Base-by-base conservation (phyloP, 352 stramenopile species). In the Phytopythium sindhum region DNA sequence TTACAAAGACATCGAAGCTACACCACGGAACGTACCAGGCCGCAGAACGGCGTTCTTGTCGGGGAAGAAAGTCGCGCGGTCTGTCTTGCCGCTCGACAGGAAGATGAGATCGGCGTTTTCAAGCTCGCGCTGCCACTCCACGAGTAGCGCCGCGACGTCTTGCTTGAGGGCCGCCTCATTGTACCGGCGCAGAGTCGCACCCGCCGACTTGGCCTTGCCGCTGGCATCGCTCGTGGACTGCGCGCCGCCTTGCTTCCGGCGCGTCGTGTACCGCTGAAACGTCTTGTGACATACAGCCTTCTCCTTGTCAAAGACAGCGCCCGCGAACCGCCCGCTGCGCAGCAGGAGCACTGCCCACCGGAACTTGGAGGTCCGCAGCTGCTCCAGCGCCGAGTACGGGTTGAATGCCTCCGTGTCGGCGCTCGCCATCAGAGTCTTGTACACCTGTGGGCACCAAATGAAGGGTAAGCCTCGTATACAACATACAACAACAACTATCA, bases 181-280 rank as follows among this genome's bases (percentile, higher is more conserved):
- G 62, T 96, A 96, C 52, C 95, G 76, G 62, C 95, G 83, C 54
- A 98, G 72, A 64, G 97, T 97, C 11, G 93, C 88, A 47, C 95
- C 95, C 2, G 97, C 88, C 0, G 89, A 97, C 66, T 98, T 98
- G 42, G 93, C 89, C 60, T 97, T 97, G 14, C 86, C 86, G 12
- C 77, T 67, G 1, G 69, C 74, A 61, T 98, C 95, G 51, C 95
- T 87, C 7, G 81, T 75, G 0, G 90, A 96, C 77, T 98, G 95
- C 15, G 84, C 89, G 8, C 95, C 96, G 26, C 95, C 95, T 68
- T 98, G 95, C 58, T 97, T 97, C 57, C 94, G 87, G 39, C 95
- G 85, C 8, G 95, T 89, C 10, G 95, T 98, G 76, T 98, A 98
- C 21, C 91, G 78, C 61, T 95, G 84, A 51, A 94, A 97, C 45